A percentile compares a stretch with the other conserved stretches of the same genome.
These are phyloP conservation scores for Agrocybe chaxingu DNA, from an alignment of 768 basidiomycete genomes.

Conservation along the genomic window DNA sequence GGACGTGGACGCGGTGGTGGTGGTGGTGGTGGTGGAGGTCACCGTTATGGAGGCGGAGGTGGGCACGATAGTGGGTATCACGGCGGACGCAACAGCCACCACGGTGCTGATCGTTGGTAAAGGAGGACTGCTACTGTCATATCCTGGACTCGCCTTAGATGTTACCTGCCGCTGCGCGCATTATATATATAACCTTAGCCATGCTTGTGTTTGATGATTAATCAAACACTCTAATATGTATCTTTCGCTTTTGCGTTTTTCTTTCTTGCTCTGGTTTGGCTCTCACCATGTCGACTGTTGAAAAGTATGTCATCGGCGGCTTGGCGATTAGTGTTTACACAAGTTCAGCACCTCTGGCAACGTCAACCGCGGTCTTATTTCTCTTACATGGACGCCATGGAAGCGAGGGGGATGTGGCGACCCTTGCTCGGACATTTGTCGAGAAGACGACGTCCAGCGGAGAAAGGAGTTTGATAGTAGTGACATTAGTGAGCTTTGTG, in stretches of 20 bases:
- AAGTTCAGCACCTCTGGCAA: conserved; percentile 9
- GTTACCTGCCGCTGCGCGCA: conserved; percentile 2
- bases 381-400: conserved; percentile 40
- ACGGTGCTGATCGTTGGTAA: conserved; percentile 37
- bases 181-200: conserved; percentile 12
- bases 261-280: background rate
- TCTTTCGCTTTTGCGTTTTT: conserved; percentile 4
- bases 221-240: conserved; percentile 9
- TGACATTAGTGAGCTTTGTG: conserved; percentile 33
- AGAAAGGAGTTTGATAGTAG: conserved; percentile 23
- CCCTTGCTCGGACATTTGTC: conserved; percentile 23
- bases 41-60: conserved; percentile 43
- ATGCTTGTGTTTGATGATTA: conserved; percentile 6
- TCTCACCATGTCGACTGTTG: conserved; percentile 3
- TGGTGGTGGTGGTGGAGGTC: conserved; percentile 38
- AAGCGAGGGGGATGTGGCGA: conserved; percentile 25
- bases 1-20: conserved; percentile 27
- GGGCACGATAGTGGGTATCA: conserved; percentile 37
- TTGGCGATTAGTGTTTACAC: conserved; percentile 32
- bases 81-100: conserved; percentile 35
- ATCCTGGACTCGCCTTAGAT: conserved; percentile 3
- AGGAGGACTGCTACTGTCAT: background rate
- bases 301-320: conserved; percentile 32
- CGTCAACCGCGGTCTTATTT: conserved; percentile 34
- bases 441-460: conserved; percentile 13